These are phyloP conservation scores for Ensete ventricosum DNA, from an alignment of 176 grass and related monocot genomes.

Conservation along the genomic window DNA sequence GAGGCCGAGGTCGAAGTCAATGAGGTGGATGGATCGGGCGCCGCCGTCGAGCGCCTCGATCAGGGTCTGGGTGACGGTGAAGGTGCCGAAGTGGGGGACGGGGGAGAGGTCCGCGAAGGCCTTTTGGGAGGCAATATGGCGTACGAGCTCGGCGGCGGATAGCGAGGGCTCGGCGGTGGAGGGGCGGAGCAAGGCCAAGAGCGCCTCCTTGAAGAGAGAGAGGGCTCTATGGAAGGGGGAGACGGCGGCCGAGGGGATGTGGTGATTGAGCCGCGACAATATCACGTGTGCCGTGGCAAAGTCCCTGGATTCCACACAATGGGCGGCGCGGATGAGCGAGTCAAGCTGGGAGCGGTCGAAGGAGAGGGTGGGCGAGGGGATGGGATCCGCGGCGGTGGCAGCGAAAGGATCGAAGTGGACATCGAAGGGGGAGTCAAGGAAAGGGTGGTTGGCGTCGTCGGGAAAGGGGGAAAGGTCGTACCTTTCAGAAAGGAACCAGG, in stretches of 20 bases:
- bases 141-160: conserved; percentile 40
- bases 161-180: conserved; percentile 5
- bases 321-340: conserved; percentile 30
- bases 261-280: conserved; percentile 40
- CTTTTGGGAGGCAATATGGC: conserved; percentile 32
- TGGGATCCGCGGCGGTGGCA: not conserved
- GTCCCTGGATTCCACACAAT: conserved; percentile 30
- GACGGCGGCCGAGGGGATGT: conserved; percentile 21
- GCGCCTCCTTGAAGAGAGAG: conserved; percentile 51
- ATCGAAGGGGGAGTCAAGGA: conserved; percentile 34
- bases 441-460: conserved; percentile 13
- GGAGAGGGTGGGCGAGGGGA: not conserved
- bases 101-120: conserved; percentile 48
- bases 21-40: conserved; percentile 35
- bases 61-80: conserved; percentile 51
- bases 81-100: conserved; percentile 39
- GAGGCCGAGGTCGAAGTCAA: conserved; percentile 54
- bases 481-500: conserved; percentile 41
- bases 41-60: conserved; percentile 42
- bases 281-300: conserved; percentile 25
- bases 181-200: conserved; percentile 32
- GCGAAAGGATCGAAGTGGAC: conserved; percentile 9
- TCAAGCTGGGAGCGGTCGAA: conserved; percentile 37
- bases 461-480: conserved; percentile 22
- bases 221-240: conserved; percentile 28